These are phyloP conservation scores for Fraxinus ornus DNA, from an alignment of 305 asterid species.

Conservation along the genomic window DNA sequence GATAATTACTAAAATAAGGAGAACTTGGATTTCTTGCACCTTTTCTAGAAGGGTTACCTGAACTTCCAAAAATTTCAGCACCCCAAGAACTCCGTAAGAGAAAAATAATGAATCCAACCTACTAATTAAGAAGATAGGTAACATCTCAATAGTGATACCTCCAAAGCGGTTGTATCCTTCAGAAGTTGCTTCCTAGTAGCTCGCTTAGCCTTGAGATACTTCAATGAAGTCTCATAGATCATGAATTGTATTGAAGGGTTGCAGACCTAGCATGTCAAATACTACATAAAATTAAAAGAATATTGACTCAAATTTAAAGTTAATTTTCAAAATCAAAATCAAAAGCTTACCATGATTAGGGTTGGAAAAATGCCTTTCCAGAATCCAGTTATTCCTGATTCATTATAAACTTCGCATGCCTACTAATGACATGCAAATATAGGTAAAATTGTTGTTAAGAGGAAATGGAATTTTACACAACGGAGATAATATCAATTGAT, in stretches of 20 bases:
- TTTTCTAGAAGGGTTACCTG: slow-evolving; percentile 1
- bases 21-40: slow-evolving; percentile 15
- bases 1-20: slow-evolving; percentile 10
- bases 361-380: slow-evolving; percentile 94
- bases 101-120: slow-evolving; percentile 7
- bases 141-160: slow-evolving; percentile 42
- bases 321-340: slow-evolving; percentile 7
- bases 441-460: slow-evolving; percentile 23
- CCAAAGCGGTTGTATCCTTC: slow-evolving; percentile 57
- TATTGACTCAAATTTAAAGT: slow-evolving; percentile 11
- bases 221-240: slow-evolving; percentile 81
- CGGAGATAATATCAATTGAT: background rate
- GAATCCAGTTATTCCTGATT: slow-evolving; percentile 82
- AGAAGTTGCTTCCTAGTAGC: slow-evolving; percentile 44
- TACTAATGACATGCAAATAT: slow-evolving; percentile 48
- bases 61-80: background rate
- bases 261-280: slow-evolving; percentile 60
- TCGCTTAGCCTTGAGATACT: slow-evolving; percentile 66
- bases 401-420: slow-evolving; percentile 78
- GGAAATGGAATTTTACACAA: slow-evolving; percentile 12
- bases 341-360: slow-evolving; percentile 66
- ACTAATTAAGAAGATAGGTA: slow-evolving; percentile 1
- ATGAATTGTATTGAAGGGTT: slow-evolving; percentile 95
- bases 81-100: background rate
- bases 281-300: slow-evolving; percentile 24